Evolutionary conservation across 148 eudicot species (phyloP).

Genomic region (Amaranthus cruentus): DNA sequence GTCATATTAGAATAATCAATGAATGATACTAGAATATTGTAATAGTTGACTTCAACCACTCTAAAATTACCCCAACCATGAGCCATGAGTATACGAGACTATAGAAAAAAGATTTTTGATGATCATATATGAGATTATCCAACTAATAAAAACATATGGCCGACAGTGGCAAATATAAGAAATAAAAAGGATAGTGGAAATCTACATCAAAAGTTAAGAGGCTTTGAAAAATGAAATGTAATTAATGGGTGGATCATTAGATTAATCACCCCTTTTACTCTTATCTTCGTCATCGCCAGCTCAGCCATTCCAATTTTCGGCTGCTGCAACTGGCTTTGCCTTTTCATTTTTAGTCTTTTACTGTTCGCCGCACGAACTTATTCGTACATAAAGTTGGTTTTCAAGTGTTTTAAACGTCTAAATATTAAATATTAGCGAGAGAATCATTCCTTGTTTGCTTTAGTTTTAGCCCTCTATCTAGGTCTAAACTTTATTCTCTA

Average conservation of each 20-base stretch:
- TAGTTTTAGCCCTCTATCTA: not conserved
- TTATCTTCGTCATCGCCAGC: constrained; percentile 6
- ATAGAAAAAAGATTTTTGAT: not conserved
- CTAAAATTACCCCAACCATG: too few relatives aligned
- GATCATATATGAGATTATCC: not conserved
- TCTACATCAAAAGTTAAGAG: constrained; percentile 6
- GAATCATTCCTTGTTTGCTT: not conserved
- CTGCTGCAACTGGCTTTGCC: not conserved
- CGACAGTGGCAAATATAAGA: not conserved
- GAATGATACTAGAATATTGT: too few relatives aligned
- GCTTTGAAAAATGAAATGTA: not conserved
- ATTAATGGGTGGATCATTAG: constrained; percentile 3
- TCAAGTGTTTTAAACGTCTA: constrained; percentile 1
- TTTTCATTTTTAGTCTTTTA: not conserved
- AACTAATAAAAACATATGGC: constrained; percentile 1
- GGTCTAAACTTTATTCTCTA: not conserved
- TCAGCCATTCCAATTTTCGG: constrained; percentile 6
- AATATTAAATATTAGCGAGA: not conserved
- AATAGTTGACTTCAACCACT: too few relatives aligned
- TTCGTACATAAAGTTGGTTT: not conserved
- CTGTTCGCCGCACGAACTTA: constrained; percentile 2
- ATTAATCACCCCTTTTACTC: not conserved
- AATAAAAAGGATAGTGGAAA: constrained; percentile 8
- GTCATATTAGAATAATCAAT: too few relatives aligned
- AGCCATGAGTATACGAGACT: too few relatives aligned